Percentiles rank a stretch among this genome's conserved stretches.
phyloP scores from a whole-genome alignment of 768 basidiomycete genomes.

The Tephrocybe sp. region DNA sequence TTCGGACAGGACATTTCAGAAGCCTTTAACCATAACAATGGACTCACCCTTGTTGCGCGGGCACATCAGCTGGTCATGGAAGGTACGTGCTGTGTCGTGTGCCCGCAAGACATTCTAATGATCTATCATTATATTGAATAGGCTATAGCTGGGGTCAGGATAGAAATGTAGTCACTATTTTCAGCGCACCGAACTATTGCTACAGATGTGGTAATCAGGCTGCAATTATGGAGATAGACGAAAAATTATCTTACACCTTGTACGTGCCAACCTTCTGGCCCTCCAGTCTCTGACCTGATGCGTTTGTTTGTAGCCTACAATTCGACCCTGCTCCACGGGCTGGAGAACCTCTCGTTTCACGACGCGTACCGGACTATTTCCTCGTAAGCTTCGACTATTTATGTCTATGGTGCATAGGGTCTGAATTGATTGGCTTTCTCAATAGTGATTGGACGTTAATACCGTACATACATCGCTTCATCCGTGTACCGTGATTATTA shows the following conservation, averaged over 20 bases:
- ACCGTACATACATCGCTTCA: constrained; percentile 23
- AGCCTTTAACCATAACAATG: constrained; percentile 99
- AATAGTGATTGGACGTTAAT: constrained; percentile 24
- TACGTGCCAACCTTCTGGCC: constrained; percentile 36
- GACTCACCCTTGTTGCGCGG: constrained; percentile 90
- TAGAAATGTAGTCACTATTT: constrained; percentile 98
- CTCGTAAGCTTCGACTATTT: constrained; percentile 54
- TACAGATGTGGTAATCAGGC: constrained; percentile 99
- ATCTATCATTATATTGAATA: constrained; percentile 23
- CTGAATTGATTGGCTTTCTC: not conserved
- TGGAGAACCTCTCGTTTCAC: constrained; percentile 96
- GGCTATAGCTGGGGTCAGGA: constrained; percentile 99
- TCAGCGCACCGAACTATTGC: constrained; percentile 99
- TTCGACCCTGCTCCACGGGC: constrained; percentile 99
- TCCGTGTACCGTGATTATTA: constrained; percentile 24
- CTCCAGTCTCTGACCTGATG: not conserved
- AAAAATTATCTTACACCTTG: constrained; percentile 95
- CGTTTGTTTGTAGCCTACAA: constrained; percentile 70
- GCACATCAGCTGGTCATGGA: constrained; percentile 98
- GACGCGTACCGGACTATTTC: constrained; percentile 94
- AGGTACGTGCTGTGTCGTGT: constrained; percentile 48
- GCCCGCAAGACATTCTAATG: not conserved
- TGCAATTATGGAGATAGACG: constrained; percentile 99
- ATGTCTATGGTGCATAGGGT: not conserved
- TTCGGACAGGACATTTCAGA: constrained; percentile 99